phyloP scores from a whole-genome alignment of 1,139 yeast genomes.

The Kodamaea arcana region DNA sequence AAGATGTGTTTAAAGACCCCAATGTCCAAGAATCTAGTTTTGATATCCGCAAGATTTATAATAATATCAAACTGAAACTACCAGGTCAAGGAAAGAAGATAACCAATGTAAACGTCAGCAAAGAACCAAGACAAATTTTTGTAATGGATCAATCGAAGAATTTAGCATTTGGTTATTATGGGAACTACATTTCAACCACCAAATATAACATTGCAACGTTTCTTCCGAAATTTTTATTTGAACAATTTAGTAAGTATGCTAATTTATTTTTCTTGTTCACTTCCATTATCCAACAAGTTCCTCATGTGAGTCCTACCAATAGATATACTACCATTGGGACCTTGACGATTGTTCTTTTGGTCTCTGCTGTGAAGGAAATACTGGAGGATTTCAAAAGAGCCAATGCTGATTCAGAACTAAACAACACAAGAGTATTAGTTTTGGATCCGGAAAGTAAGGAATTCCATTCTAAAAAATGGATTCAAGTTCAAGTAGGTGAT shows the following conservation, averaged over 20 bases:
- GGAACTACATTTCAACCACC: constrained; percentile 93
- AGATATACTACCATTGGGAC: constrained; percentile 95
- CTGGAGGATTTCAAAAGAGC: constrained; percentile 89
- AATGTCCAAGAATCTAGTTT: constrained; percentile 33
- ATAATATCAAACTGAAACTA: constrained; percentile 37
- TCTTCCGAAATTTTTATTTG: constrained; percentile 88
- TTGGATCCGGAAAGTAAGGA: constrained; percentile 57
- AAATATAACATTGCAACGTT: constrained; percentile 93
- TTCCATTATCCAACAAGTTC: constrained; percentile 93
- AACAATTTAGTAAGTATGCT: constrained; percentile 96
- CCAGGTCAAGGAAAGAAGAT: constrained; percentile 13
- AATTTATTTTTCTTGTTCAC: constrained; percentile 92
- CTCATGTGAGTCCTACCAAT: constrained; percentile 93
- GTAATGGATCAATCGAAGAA: constrained; percentile 62
- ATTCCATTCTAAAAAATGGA: constrained; percentile 74
- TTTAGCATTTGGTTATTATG: constrained; percentile 54
- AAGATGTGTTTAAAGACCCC: constrained; percentile 6
- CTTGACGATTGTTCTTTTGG: constrained; percentile 72
- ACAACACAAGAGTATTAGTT: constrained; percentile 72
- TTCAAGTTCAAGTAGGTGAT: constrained; percentile 87
- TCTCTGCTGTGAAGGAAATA: constrained; percentile 88
- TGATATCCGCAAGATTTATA: constrained; percentile 55
- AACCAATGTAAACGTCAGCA: constrained; percentile 4
- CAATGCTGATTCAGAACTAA: constrained; percentile 82
- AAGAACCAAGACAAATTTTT: constrained; percentile 63